Conservation (phyloP, 148 eudicot genomes). For the Silene conica region DNA sequence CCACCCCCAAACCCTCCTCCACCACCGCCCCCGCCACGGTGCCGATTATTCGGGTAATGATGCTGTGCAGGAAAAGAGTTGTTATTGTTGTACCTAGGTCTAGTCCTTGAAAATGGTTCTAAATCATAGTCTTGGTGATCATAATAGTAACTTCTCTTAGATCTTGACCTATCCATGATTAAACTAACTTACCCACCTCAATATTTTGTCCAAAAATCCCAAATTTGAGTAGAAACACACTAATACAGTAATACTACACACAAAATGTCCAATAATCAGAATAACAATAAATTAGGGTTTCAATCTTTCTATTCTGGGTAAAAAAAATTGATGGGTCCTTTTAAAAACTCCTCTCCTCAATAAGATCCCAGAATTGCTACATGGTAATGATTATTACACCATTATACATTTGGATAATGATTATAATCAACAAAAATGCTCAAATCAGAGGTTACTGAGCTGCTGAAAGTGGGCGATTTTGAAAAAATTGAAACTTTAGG, state of each 20-base stretch:
- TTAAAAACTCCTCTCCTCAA: not conserved
- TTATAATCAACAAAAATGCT: not conserved
- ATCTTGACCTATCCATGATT: slow-evolving; percentile 83
- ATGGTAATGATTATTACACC: not conserved
- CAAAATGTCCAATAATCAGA: not conserved
- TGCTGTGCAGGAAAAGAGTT: slow-evolving; percentile 12
- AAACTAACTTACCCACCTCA: not conserved
- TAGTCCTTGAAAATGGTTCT: slow-evolving; percentile 52
- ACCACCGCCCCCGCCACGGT: slow-evolving; percentile 34
- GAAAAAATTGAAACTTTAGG: slow-evolving; percentile 9
- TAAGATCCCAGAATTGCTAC: slow-evolving; percentile 22
- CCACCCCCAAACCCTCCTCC: slow-evolving; percentile 27
- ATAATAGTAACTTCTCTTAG: slow-evolving; percentile 81
- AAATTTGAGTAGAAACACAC: not conserved
- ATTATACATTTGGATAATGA: not conserved
- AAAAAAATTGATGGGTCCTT: not conserved
- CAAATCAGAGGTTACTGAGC: not conserved
- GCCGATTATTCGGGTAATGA: slow-evolving; percentile 38
- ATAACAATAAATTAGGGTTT: not conserved
- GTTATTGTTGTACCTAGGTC: slow-evolving; percentile 54
- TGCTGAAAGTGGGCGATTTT: slow-evolving; percentile 6
- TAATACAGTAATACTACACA: not conserved
- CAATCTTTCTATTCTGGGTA: not conserved
- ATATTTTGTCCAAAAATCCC: slow-evolving; percentile 16
- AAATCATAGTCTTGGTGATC: slow-evolving; percentile 72